These are phyloP conservation scores for Penicillium sp. DNA, from an alignment of 2,329 filamentous ascomycete species.

Conservation along the genomic window DNA sequence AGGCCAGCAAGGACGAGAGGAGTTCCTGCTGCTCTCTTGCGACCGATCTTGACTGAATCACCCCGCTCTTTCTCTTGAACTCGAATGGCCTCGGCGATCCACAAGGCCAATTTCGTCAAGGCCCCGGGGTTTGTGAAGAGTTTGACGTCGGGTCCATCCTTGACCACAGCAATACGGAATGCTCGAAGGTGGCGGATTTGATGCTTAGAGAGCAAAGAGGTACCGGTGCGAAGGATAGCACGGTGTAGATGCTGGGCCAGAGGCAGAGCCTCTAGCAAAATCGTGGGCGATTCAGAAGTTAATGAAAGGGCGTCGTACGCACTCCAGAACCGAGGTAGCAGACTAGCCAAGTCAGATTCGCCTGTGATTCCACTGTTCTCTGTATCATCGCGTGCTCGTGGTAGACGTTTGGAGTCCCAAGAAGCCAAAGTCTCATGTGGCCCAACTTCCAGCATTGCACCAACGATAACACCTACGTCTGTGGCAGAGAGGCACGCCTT, in stretches of 20 bases:
- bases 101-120: conserved; percentile 86
- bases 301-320: conserved; percentile 57
- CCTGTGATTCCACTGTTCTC: conserved; percentile 19
- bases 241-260: conserved; percentile 86
- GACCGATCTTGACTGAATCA: conserved; percentile 56
- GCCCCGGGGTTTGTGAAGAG: conserved; percentile 92
- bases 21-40: conserved; percentile 55
- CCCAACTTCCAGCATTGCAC: conserved; percentile 89
- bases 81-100: conserved; percentile 87
- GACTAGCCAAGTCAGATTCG: conserved; percentile 30
- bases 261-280: conserved; percentile 72
- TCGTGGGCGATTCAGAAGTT: conserved; percentile 43
- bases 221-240: conserved; percentile 90
- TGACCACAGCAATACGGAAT: conserved; percentile 93
- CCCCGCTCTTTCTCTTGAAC: conserved; percentile 85
- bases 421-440: conserved; percentile 33
- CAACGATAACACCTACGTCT: conserved; percentile 89
- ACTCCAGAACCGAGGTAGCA: conserved; percentile 54
- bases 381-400: conserved; percentile 19
- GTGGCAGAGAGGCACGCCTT: conserved; percentile 88
- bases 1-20: conserved; percentile 88
- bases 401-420: conserved; percentile 35
- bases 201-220: conserved; percentile 84
- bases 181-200: conserved; percentile 90
- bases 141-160: conserved; percentile 86